Percentiles rank a stretch among this genome's conserved stretches.
Conservation (phyloP, 495 filamentous ascomycete species). For the Neohortaea acidophila region DNA sequence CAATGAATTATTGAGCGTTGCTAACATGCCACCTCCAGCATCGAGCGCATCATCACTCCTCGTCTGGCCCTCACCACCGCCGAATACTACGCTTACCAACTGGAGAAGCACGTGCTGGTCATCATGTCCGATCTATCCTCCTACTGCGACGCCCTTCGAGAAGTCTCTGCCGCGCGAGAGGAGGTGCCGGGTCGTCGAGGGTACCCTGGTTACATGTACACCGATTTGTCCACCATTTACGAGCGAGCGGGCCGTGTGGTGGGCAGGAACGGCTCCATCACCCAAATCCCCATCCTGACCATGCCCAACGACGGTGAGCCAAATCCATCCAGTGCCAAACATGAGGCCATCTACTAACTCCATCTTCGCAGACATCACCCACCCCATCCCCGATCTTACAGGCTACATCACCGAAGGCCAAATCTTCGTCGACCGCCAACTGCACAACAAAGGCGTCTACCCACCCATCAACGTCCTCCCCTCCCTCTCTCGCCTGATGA, state of each 20-base stretch:
- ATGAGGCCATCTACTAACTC: slow-evolving; percentile 5
- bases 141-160: slow-evolving; percentile 97
- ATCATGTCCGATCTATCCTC: slow-evolving; percentile 96
- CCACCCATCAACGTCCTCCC: slow-evolving; percentile 98
- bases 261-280: slow-evolving; percentile 95
- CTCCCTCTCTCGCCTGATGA: slow-evolving; percentile 98
- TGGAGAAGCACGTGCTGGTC: slow-evolving; percentile 98
- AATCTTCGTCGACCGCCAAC: slow-evolving; percentile 90
- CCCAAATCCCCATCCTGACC: slow-evolving; percentile 94
- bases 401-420: slow-evolving; percentile 99
- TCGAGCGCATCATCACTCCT: slow-evolving; percentile 99
- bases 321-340: background rate
- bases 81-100: slow-evolving; percentile 99
- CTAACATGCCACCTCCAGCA: slow-evolving; percentile 36
- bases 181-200: slow-evolving; percentile 99
- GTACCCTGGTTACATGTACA: slow-evolving; percentile 99
- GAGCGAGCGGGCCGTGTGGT: slow-evolving; percentile 97
- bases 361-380: slow-evolving; percentile 89
- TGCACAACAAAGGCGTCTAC: slow-evolving; percentile 92
- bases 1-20: background rate
- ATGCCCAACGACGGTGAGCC: slow-evolving; percentile 90
- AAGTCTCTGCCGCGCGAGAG: slow-evolving; percentile 93
- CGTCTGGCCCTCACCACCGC: slow-evolving; percentile 96
- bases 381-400: slow-evolving; percentile 96
- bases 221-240: slow-evolving; percentile 98